Base-by-base conservation (phyloP, 495 filamentous ascomycete species). In the Talaromyces ruber region DNA sequence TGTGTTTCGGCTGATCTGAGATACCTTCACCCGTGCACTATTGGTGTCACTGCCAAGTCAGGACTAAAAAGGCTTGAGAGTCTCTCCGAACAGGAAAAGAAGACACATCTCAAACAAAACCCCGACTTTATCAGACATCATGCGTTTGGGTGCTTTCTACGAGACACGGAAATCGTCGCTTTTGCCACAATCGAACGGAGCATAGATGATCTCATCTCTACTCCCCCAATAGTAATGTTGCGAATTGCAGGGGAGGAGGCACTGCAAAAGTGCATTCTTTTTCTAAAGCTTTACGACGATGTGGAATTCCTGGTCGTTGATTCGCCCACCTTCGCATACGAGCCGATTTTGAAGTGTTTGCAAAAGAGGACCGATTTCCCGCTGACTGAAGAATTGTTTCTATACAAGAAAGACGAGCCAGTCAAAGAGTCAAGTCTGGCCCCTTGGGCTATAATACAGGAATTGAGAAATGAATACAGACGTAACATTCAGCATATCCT, bases 261-360 rank as follows among this genome's bases (percentile, higher is more conserved):
- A 0, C 64, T 86, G 4, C 64, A 65, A 3, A 78, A 81, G 37
- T 62, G 75, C 0, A 62, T 84, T 0, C 21, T 74, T 2, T 67
- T 52, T 18, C 64, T 77, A 24, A 84, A 79, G 37, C 59, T 71
- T 4, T 63, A 71, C 0, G 26, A 65, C 1, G 60, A 73, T 34
- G 66, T 87, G 6, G 34, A 68, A 12, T 75, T 79, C 34, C 77
- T 89, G 22, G 63, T 87, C 0, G 79, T 90, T 4, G 79, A 88
- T 60, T 85, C 88, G 0, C 71, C 89, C 0, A 74, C 88, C 0
- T 92, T 92, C 68, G 84, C 88, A 0, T 92, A 85, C 63, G 86
- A 91, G 61, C 90, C 89, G 0, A 76, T 93, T 4, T 66, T 93
- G 21, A 67, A 73, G 58, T 73, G 82, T 6, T 68, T 93, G 7